Percentiles rank a stretch among this genome's conserved stretches.
phyloP scores from a whole-genome alignment of 352 stramenopile species.

The Globisporangium nagaii region DNA sequence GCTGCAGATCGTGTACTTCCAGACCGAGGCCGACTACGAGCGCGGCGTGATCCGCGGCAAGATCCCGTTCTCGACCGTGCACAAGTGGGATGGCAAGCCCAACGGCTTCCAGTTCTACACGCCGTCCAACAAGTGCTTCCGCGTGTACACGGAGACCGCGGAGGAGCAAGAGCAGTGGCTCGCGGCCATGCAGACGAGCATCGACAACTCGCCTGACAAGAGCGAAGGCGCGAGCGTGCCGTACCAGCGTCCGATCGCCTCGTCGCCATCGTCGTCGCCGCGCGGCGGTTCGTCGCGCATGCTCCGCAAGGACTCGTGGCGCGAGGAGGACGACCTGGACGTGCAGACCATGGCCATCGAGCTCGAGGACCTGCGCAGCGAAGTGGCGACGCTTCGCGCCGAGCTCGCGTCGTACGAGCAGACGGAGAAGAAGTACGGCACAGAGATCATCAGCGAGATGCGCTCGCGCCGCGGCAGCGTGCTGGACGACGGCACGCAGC shows the following conservation, averaged over 20 bases:
- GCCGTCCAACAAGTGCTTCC: slow-evolving; percentile 77
- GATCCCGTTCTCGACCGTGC: slow-evolving; percentile 75
- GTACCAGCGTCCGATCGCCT: slow-evolving; percentile 64
- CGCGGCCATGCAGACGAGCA: slow-evolving; percentile 54
- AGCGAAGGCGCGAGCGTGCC: slow-evolving; percentile 55
- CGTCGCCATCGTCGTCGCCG: slow-evolving; percentile 56
- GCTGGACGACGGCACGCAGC: slow-evolving; percentile 70
- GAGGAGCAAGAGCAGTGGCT: slow-evolving; percentile 71
- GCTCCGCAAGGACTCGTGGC: slow-evolving; percentile 68
- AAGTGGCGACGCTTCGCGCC: slow-evolving; percentile 63
- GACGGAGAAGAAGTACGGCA: slow-evolving; percentile 70
- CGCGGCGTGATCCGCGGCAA: slow-evolving; percentile 72
- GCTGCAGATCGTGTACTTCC: slow-evolving; percentile 81
- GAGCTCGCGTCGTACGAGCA: slow-evolving; percentile 74
- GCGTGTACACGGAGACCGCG: slow-evolving; percentile 74
- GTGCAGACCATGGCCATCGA: slow-evolving; percentile 55
- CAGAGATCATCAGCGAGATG: slow-evolving; percentile 44
- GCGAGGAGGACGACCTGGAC: slow-evolving; percentile 64
- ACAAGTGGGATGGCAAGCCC: slow-evolving; percentile 82
- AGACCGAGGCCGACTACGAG: slow-evolving; percentile 66
- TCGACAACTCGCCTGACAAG: slow-evolving; percentile 64
- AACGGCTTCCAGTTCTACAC: slow-evolving; percentile 88
- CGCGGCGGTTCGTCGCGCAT: slow-evolving; percentile 30
- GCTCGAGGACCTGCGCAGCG: slow-evolving; percentile 68
- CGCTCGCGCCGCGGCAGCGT: slow-evolving; percentile 58